These are phyloP conservation scores for Strobilomyces dryophilus DNA, from an alignment of 768 basidiomycete genomes.

Conservation along the genomic window DNA sequence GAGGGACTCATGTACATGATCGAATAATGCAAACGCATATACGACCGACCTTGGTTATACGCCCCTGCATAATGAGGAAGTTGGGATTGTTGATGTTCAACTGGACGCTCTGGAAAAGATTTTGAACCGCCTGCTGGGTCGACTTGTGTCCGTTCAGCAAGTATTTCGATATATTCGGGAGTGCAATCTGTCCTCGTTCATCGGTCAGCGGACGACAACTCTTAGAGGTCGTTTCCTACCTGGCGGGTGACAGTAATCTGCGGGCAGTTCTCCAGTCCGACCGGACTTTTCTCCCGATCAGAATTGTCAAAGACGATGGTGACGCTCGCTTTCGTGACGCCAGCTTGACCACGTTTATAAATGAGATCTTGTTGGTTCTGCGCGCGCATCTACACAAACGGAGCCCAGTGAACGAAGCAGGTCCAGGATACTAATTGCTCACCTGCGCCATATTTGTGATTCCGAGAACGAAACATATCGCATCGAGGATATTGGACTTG, in stretches of 20 bases:
- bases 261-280: conserved; percentile 70
- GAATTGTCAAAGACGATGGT: conserved; percentile 99
- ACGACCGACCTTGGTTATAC: conserved; percentile 84
- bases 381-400: conserved; percentile 73
- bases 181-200: conserved; percentile 62
- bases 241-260: conserved; percentile 98
- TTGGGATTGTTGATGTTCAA: conserved; percentile 99
- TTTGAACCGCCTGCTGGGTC: conserved; percentile 79
- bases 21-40: not conserved
- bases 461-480: conserved; percentile 97
- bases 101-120: conserved; percentile 93
- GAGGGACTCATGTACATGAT: not conserved
- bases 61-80: conserved; percentile 99
- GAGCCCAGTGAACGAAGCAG: not conserved
- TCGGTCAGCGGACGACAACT: not conserved
- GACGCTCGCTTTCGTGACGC: conserved; percentile 94
- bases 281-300: conserved; percentile 77
- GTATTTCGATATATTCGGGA: conserved; percentile 93
- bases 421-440: conserved; percentile 14
- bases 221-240: conserved; percentile 40
- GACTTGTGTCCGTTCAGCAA: conserved; percentile 95
- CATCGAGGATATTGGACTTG: conserved; percentile 99
- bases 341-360: conserved; percentile 98
- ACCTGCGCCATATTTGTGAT: conserved; percentile 97
- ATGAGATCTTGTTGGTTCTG: conserved; percentile 96